Evolutionary conservation across 805 yeast species (phyloP).

Genomic region (Yamadazyma laniorum): DNA sequence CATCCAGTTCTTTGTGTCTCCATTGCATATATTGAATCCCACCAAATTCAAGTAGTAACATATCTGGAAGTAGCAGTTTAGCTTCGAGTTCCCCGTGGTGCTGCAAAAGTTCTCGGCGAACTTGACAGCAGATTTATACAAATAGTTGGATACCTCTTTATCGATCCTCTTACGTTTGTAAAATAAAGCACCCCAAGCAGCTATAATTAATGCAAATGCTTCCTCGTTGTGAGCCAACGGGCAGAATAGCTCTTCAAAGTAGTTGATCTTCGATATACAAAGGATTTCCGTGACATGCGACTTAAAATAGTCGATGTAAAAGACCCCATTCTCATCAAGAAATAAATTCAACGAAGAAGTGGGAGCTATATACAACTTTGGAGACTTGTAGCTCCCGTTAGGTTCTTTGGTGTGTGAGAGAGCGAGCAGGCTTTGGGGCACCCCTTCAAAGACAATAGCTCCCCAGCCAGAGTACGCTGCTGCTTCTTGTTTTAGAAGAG

Average conservation of each 20-base stretch:
- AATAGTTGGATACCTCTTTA: slow-evolving; percentile 3
- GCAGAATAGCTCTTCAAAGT: slow-evolving; percentile 21
- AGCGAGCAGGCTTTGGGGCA: no score
- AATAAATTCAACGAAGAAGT: background rate
- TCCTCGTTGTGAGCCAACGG: slow-evolving; percentile 19
- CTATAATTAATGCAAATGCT: slow-evolving; percentile 18
- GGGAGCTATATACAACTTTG: background rate
- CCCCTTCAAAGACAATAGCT: background rate
- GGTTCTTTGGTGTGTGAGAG: background rate
- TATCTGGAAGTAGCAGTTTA: slow-evolving; percentile 1
- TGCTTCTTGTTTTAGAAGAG: background rate
- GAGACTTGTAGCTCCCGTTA: background rate
- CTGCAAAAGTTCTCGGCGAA: slow-evolving; percentile 3
- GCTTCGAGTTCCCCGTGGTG: background rate
- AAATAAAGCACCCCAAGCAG: slow-evolving; percentile 27
- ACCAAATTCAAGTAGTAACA: slow-evolving; percentile 8
- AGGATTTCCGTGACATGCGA: slow-evolving; percentile 17
- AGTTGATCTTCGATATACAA: slow-evolving; percentile 19
- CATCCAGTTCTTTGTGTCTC: slow-evolving; percentile 20
- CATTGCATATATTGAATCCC: slow-evolving; percentile 15
- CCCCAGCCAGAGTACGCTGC: background rate
- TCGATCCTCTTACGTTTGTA: slow-evolving; percentile 4
- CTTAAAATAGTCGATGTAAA: slow-evolving; percentile 18
- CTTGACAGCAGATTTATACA: slow-evolving; percentile 3
- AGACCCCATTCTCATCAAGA: slow-evolving; percentile 15